Conservation (phyloP, 345 rosid species). For the Murraya koenigii region DNA sequence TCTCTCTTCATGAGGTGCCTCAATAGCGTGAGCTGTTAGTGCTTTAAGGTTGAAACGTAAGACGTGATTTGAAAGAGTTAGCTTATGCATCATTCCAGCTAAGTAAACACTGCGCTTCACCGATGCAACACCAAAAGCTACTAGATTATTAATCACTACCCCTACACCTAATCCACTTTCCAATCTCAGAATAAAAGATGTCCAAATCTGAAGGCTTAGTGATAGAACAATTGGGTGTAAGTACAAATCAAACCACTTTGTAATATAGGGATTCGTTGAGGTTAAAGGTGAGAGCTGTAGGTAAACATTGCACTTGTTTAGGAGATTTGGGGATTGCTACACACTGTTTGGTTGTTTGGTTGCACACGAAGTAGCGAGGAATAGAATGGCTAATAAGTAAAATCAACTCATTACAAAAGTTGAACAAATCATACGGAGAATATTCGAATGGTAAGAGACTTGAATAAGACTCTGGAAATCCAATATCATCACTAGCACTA, state of each 20-base stretch:
- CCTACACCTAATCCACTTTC: neutral
- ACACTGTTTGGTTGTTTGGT: constrained; percentile 3
- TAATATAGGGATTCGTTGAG: neutral
- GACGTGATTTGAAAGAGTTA: neutral
- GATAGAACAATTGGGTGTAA: neutral
- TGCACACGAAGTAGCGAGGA: constrained; percentile 9
- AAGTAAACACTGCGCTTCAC: neutral
- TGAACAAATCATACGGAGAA: neutral
- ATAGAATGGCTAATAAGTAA: neutral
- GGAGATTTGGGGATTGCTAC: neutral
- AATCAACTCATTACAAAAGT: constrained; percentile 17
- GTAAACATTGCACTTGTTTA: neutral
- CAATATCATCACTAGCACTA: neutral
- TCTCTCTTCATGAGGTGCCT: neutral
- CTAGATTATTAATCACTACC: neutral
- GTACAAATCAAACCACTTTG: neutral
- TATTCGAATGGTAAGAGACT: neutral
- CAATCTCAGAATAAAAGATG: neutral
- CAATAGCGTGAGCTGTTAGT: neutral
- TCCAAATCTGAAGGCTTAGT: neutral
- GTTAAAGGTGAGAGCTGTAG: constrained; percentile 5
- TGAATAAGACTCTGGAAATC: neutral
- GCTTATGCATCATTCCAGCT: neutral
- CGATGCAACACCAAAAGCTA: neutral
- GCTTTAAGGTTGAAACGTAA: neutral